phyloP scores from a whole-genome alignment of 140 eudicot species.

The Cichorium intybus region DNA sequence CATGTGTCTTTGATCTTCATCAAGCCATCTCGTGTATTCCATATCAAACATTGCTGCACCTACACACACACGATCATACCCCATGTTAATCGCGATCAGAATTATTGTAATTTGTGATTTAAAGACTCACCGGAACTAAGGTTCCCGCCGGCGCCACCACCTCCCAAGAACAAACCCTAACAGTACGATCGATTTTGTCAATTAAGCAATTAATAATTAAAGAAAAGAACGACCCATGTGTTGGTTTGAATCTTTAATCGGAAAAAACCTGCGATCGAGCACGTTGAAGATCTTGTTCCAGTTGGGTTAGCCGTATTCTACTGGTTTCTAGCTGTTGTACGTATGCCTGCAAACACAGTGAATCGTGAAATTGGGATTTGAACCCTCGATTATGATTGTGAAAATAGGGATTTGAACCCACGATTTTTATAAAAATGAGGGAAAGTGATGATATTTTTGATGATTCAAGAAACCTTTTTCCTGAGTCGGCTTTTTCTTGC shows the following conservation, averaged over 20 bases:
- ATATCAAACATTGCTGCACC: slow-evolving; percentile 95
- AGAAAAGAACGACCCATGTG: not conserved
- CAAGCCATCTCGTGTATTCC: slow-evolving; percentile 96
- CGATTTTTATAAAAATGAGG: not conserved
- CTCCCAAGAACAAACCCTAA: slow-evolving; percentile 79
- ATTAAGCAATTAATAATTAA: not conserved
- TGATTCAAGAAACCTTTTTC: slow-evolving; percentile 61
- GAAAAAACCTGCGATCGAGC: slow-evolving; percentile 74
- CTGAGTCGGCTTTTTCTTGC: slow-evolving; percentile 95
- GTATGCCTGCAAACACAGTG: slow-evolving; percentile 55
- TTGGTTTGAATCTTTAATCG: not conserved
- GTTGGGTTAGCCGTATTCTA: slow-evolving; percentile 80
- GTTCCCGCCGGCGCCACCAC: slow-evolving; percentile 65
- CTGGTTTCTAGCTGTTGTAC: slow-evolving; percentile 92
- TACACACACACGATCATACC: slow-evolving; percentile 21
- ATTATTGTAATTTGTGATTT: not conserved
- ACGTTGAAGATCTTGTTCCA: slow-evolving; percentile 89
- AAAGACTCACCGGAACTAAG: slow-evolving; percentile 67
- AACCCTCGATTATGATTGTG: not conserved
- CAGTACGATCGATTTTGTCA: not conserved
- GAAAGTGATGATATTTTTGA: not conserved
- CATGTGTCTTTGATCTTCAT: slow-evolving; percentile 82
- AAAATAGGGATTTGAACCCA: not conserved
- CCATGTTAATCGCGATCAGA: not conserved
- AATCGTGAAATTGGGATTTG: not conserved